These are phyloP conservation scores for Bipolaris sorokiniana DNA, from an alignment of 2,329 filamentous ascomycete genomes.

Conservation along the genomic window DNA sequence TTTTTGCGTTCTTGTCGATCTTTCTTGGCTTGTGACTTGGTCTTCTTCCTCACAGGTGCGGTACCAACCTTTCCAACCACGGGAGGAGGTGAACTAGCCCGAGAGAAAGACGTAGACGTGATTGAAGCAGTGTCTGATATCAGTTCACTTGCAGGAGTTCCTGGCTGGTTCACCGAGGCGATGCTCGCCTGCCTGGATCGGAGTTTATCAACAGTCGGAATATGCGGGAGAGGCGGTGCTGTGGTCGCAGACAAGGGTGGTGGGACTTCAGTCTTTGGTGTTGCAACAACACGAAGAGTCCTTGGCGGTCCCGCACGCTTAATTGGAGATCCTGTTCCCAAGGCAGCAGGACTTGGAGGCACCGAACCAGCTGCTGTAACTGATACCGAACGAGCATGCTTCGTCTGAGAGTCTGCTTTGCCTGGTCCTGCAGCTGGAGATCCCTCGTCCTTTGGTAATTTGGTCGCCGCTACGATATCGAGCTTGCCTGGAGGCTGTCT, in stretches of 20 bases:
- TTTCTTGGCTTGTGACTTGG: conserved; percentile 81
- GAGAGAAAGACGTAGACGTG: conserved; percentile 73
- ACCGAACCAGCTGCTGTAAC: conserved; percentile 57
- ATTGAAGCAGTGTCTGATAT: conserved; percentile 79
- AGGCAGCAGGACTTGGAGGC: conserved; percentile 60
- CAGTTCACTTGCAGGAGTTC: conserved; percentile 74
- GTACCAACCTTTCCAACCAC: conserved; percentile 68
- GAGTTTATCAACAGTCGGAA: conserved; percentile 49
- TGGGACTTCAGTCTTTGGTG: conserved; percentile 66
- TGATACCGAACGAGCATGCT: conserved; percentile 33
- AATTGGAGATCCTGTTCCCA: conserved; percentile 52
- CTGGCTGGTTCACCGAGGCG: conserved; percentile 68
- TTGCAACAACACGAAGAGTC: conserved; percentile 72
- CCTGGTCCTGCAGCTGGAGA: conserved; percentile 17
- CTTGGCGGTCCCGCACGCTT: conserved; percentile 59
- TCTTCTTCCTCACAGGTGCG: conserved; percentile 71
- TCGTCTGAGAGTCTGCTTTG: conserved; percentile 35
- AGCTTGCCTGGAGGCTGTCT: conserved; percentile 56
- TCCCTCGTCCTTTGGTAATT: conserved; percentile 28
- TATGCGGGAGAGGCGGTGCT: conserved; percentile 38
- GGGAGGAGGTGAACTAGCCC: conserved; percentile 71
- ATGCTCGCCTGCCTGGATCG: conserved; percentile 61
- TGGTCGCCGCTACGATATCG: conserved; percentile 53
- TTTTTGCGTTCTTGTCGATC: conserved; percentile 68
- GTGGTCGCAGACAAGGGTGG: conserved; percentile 48